A percentile compares a stretch with the other conserved stretches of the same genome.
Evolutionary conservation across 768 basidiomycete genomes (phyloP).

Genomic region (Sutorius australiensis): DNA sequence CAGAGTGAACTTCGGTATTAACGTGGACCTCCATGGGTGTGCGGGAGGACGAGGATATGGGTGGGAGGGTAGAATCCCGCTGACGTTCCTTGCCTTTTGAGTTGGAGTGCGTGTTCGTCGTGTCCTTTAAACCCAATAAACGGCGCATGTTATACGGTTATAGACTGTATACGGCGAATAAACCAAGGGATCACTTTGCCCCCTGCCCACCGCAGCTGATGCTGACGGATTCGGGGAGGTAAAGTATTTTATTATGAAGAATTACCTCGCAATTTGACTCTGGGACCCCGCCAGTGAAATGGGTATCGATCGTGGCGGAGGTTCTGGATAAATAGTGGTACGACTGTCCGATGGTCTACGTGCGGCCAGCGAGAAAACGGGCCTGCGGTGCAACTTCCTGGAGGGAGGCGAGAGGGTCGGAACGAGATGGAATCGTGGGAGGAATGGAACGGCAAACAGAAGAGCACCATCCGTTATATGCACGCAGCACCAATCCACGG

Average conservation of each 20-base stretch:
- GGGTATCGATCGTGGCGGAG: slow-evolving; percentile 4
- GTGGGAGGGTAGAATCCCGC: slow-evolving; percentile 3
- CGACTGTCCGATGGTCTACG: neutral
- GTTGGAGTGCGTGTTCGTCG: slow-evolving; percentile 8
- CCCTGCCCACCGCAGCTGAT: slow-evolving; percentile 20
- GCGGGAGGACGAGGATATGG: slow-evolving; percentile 3
- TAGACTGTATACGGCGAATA: slow-evolving; percentile 15
- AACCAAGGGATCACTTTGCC: slow-evolving; percentile 8
- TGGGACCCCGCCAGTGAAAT: neutral
- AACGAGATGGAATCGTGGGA: slow-evolving; percentile 8
- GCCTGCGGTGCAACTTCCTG: neutral
- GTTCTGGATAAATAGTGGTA: neutral
- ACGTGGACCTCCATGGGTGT: slow-evolving; percentile 26
- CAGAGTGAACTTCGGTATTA: slow-evolving; percentile 28
- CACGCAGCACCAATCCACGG: slow-evolving; percentile 6
- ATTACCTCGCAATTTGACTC: slow-evolving; percentile 12
- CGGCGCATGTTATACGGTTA: slow-evolving; percentile 28
- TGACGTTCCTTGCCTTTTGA: slow-evolving; percentile 28
- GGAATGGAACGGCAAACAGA: slow-evolving; percentile 9
- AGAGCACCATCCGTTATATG: slow-evolving; percentile 22
- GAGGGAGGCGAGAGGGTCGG: neutral
- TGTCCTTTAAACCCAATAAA: slow-evolving; percentile 28
- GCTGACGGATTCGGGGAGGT: slow-evolving; percentile 4
- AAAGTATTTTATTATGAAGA: neutral
- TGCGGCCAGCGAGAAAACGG: slow-evolving; percentile 2